These are phyloP conservation scores for Neophaeococcomyces mojaviensis DNA, from an alignment of 2,329 filamentous ascomycete species.

Conservation along the genomic window DNA sequence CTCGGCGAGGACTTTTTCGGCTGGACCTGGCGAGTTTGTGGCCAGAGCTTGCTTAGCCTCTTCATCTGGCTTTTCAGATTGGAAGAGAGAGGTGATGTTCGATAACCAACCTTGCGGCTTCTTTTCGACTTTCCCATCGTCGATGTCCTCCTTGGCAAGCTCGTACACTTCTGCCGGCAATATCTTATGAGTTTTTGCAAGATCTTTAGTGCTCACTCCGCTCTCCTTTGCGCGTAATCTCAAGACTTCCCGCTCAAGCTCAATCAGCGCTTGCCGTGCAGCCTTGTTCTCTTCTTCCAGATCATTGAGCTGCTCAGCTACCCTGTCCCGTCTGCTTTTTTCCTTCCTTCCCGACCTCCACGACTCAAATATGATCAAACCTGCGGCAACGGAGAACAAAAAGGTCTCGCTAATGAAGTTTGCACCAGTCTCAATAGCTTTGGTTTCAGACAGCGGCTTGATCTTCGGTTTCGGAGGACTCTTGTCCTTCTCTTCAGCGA, in stretches of 20 bases:
- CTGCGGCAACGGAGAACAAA: conserved; percentile 56
- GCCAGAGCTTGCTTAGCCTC: conserved; percentile 28
- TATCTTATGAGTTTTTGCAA: conserved; percentile 27
- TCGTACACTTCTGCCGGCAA: conserved; percentile 36
- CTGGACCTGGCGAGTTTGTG: conserved; percentile 19
- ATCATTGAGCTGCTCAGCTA: conserved; percentile 51
- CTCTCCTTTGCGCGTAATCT: conserved; percentile 32
- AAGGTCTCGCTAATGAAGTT: conserved; percentile 63
- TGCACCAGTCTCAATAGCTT: conserved; percentile 61
- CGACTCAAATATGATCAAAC: conserved; percentile 56
- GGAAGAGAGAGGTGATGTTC: conserved; percentile 26
- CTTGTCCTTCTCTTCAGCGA: conserved; percentile 35
- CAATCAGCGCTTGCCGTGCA: conserved; percentile 33
- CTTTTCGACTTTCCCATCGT: conserved; percentile 23
- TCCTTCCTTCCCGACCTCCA: conserved; percentile 56
- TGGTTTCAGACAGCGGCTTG: conserved; percentile 57
- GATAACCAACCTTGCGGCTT: conserved; percentile 28
- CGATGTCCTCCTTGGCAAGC: conserved; percentile 25
- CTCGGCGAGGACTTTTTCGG: conserved; percentile 20
- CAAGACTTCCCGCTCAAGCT: conserved; percentile 41
- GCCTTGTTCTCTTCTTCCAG: conserved; percentile 46
- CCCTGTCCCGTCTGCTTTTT: conserved; percentile 50
- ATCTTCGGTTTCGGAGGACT: conserved; percentile 48
- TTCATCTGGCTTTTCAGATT: conserved; percentile 30
- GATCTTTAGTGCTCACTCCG: conserved; percentile 13